Base-by-base conservation (phyloP, 257 asterid genomes). In the Fraxinus americana region DNA sequence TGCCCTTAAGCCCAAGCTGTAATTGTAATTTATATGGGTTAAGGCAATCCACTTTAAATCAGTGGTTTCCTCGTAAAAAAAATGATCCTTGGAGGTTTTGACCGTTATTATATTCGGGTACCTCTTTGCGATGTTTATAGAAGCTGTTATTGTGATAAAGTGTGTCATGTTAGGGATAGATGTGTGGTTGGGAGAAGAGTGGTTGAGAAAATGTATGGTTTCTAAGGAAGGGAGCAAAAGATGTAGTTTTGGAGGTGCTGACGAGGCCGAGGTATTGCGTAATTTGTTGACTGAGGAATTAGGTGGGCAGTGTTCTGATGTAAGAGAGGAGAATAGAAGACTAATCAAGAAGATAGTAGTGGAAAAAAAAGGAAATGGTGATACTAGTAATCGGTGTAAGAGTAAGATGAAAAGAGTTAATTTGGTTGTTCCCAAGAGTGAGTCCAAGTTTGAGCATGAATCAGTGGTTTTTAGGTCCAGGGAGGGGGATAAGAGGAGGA, bases 191-290 rank as follows among this genome's bases (percentile, higher is more conserved):
- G 87, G 80, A 85, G 83, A 65, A 86, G 79, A 73, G 86, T 82
- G 88, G 30, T 67, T 83, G 81, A 84, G 90, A 8, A 92, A 82
- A 66, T 72, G 89, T 74, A 74, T 76, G 79, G 92, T 85, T 67
- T 86, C 72, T 77, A 94, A 88, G 85, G 93, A 86, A 61, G 84
- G 74, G 77, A 76, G 82, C 76, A 91, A 91, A 59, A 73, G 73
- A 45, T 41, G 39, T 74, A 77, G 79, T 43, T 0, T 70, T 87
- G 85, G 76, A 75, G 88, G 73, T 66, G 48, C 3, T 41, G 90
- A 89, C 67, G 98, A 92, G 86, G 97, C 90, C 23, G 99, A 96
- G 86, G 89, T 72, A 77, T 30, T 96, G 84, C 97, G 92, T 81
- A 89, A 89, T 82, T 90, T 93, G 91, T 78, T 96, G 89, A 54